Evolutionary conservation across 305 asterid genomes (phyloP), one percentile per base, ranked within the genome.

Genomic region (Plantago coronopus): DNA sequence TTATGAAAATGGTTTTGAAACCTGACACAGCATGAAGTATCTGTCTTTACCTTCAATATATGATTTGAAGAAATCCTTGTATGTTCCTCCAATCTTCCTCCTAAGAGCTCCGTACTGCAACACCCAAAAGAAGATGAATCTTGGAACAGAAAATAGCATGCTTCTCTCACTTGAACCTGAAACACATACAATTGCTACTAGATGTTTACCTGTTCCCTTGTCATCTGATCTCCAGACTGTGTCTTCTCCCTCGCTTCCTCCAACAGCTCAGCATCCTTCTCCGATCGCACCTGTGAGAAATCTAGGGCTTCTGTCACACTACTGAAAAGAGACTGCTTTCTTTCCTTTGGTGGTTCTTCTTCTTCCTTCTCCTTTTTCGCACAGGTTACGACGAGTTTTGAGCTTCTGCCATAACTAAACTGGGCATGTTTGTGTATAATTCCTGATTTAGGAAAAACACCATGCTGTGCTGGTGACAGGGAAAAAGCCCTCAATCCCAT

Each of bases 61-160:
- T 59, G 98, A 91, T 70, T 91, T 91, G 86, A 91, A 91, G 90
- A 91, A 91, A 77, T 91, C 96, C 77, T 84, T 82, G 86, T 88
- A 88, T 3, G 98, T 91, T 38, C 98, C 96, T 12, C 98, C 98
- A 66, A 91, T 91, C 81, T 91, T 88, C 81, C 98, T 86, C 79
- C 98, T 86, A 5, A 91, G 74, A 72, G 98, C 98, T 74, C 86
- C 95, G 70, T 91, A 91, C 96, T 87, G 77, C 57, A 69, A 43
- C 17, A 11, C 34, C 16, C 10, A 20, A 25, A 40, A 44, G 17
- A 43, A 20, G 5, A 50, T 22, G 42, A 22, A 22, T 22, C 5
- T 14, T 34, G 20, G 31, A 29, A 20, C 4, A 61, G 15, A 12
- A 20, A 3, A 31, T 17, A 49, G 19, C 17, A 62, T 31, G 38